Conservation (phyloP, 805 yeast species). For the Kurtzmaniella fragi region DNA sequence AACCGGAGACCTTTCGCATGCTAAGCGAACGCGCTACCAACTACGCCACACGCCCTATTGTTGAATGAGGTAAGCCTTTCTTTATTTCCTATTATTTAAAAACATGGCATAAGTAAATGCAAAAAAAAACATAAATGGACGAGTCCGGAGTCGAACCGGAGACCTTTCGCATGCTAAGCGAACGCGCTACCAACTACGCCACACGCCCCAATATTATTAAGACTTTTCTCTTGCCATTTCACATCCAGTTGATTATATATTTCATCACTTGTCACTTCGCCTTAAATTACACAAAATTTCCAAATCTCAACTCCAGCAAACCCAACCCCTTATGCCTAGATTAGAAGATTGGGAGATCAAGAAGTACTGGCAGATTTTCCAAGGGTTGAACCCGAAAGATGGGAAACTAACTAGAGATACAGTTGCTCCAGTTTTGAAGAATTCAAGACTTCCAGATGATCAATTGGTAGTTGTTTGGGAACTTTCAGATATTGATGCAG, state of each 20-base stretch:
- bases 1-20: slow-evolving; percentile 48
- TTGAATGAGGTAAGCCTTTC: not conserved
- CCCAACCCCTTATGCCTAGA: slow-evolving; percentile 43
- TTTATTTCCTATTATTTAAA: not conserved
- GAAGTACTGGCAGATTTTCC: slow-evolving; percentile 96
- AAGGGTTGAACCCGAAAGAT: slow-evolving; percentile 76
- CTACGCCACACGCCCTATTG: slow-evolving; percentile 42
- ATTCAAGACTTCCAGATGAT: slow-evolving; percentile 76
- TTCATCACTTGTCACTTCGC: not conserved
- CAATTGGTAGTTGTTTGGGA: slow-evolving; percentile 86
- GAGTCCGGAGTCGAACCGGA: slow-evolving; percentile 54
- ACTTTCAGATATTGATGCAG: slow-evolving; percentile 86
- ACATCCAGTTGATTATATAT: not conserved
- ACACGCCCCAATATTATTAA: slow-evolving; percentile 48
- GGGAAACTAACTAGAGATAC: slow-evolving; percentile 81
- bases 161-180: slow-evolving; percentile 79
- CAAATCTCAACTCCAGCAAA: not conserved
- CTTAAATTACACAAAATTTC: not conserved
- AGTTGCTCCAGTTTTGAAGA: slow-evolving; percentile 81
- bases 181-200: slow-evolving; percentile 84
- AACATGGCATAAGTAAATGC: slow-evolving; percentile 1
- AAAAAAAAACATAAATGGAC: not conserved
- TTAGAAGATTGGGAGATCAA: slow-evolving; percentile 93
- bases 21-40: slow-evolving; percentile 48
- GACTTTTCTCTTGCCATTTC: not conserved